Base-by-base conservation (phyloP, 2,329 filamentous ascomycete genomes). In the Aureobasidium leucospermi region DNA sequence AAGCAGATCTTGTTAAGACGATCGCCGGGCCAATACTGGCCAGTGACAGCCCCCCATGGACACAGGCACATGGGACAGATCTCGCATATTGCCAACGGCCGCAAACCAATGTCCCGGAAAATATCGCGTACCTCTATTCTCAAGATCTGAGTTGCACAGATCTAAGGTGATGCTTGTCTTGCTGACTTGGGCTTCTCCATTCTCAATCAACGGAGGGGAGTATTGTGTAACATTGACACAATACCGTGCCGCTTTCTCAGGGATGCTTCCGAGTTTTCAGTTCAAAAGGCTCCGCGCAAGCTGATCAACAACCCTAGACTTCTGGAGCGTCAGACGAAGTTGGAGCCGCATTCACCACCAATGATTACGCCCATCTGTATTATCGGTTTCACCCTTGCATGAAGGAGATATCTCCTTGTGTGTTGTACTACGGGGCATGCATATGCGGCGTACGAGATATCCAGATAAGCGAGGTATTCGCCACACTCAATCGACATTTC, bases 401-500 rank as follows among this genome's bases (percentile, higher is more conserved):
- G 15, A 7, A 55, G 16, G 9, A 51, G 38, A 23, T 15, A 6
- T 23, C 38, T 42, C 29, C 9, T 43, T 4, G 39, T 43, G 39
- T 42, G 39, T n/a, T 43, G 28, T 34, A 10, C 28, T 8, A 34
- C 38, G 38, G 39, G 16, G 28, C 51, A 42, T 52, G 39, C 39
- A 34, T 28, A 43, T 55, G 51, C 38, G 39, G 51, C 29, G 51
- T 32, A 42, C 29, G 51, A 43, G 39, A 15, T 43, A 55, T 55
- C 39, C 16, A 42, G 51, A 55, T 55, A 55, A 55, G 51, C 51
- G 51, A 55, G 51, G 51, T 15, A 43, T 42, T 55, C 28, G 51
- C 51, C 51, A 55, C 51, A 55, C 51, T 43, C 51, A 55, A 55
- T 55, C 51, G 51, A 55, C 51, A 19, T 55, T 43, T 29, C 43